Conservation (phyloP, 139 green algal species). For the Chlamydomonas eustigma region DNA sequence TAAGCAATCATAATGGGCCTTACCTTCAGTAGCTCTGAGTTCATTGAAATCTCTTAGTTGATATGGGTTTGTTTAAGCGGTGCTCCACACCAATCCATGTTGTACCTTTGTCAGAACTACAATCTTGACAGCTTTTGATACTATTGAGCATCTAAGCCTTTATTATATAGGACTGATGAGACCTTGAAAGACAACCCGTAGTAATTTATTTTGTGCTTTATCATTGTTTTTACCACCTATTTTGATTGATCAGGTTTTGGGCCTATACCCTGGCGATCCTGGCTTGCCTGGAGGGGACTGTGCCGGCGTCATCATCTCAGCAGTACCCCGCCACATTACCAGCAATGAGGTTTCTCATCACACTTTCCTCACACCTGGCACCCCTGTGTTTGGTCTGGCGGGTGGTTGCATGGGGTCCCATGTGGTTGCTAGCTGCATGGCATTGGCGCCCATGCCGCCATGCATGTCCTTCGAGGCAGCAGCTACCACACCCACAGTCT, state of each 20-base stretch:
- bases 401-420: conserved; percentile 66
- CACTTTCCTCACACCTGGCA: conserved; percentile 26
- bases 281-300: conserved; percentile 55
- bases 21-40: no score
- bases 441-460: conserved; percentile 61
- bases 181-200: no score
- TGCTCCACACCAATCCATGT: no score
- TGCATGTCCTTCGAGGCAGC: conserved; percentile 66
- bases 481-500: conserved; percentile 74
- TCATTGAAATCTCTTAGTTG: no score
- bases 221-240: no score
- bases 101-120: no score
- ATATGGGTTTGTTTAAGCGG: no score
- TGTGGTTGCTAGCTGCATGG: conserved; percentile 48
- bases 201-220: no score
- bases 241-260: conserved; percentile 54
- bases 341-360: background rate
- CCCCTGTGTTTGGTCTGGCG: conserved; percentile 77
- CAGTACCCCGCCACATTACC: background rate
- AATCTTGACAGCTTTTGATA: no score
- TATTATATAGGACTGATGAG: no score
- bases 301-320: conserved; percentile 56
- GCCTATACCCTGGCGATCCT: conserved; percentile 59
- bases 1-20: no score
- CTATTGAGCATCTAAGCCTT: no score